Percentiles rank a stretch among this genome's conserved stretches.
These are phyloP conservation scores for Cercospora sp. DNA, from an alignment of 2,329 filamentous ascomycete species.

Conservation along the genomic window DNA sequence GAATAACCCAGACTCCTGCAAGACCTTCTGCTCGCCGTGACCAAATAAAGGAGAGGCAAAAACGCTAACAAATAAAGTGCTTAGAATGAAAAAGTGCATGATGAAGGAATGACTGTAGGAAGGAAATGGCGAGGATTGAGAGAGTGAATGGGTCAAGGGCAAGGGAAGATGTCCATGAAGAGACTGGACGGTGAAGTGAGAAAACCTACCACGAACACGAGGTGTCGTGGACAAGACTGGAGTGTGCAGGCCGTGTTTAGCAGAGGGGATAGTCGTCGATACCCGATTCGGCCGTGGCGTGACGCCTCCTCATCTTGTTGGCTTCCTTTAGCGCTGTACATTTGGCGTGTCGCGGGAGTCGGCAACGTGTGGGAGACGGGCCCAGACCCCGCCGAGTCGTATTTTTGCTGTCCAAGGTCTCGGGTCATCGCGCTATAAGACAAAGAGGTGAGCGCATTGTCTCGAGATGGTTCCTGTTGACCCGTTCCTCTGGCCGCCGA, in stretches of 20 bases:
- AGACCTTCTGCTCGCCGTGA: background rate
- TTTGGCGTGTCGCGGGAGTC: background rate
- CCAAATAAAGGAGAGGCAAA: background rate
- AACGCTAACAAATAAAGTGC: background rate
- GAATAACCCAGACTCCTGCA: background rate
- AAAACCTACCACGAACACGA: background rate
- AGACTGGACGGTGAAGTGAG: background rate
- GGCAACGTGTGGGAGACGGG: background rate
- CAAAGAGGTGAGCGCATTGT: background rate
- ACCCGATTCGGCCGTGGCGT: slow-evolving; percentile 3
- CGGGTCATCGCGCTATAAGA: background rate
- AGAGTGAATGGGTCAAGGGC: background rate
- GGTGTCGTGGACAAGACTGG: background rate
- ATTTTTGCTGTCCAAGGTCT: background rate
- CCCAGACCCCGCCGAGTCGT: background rate
- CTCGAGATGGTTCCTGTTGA: background rate
- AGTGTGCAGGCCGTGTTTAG: background rate
- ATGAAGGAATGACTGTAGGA: background rate
- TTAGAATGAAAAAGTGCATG: background rate
- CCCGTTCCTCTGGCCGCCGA: background rate
- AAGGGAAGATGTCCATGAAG: background rate
- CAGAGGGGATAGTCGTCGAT: slow-evolving; percentile 9
- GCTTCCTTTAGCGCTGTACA: slow-evolving; percentile 6
- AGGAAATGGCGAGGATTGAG: background rate
- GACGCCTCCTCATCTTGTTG: slow-evolving; percentile 8